A percentile compares a stretch with the other conserved stretches of the same genome.
These are phyloP conservation scores for Draba incana DNA, from an alignment of 345 rosid species.

Conservation along the genomic window DNA sequence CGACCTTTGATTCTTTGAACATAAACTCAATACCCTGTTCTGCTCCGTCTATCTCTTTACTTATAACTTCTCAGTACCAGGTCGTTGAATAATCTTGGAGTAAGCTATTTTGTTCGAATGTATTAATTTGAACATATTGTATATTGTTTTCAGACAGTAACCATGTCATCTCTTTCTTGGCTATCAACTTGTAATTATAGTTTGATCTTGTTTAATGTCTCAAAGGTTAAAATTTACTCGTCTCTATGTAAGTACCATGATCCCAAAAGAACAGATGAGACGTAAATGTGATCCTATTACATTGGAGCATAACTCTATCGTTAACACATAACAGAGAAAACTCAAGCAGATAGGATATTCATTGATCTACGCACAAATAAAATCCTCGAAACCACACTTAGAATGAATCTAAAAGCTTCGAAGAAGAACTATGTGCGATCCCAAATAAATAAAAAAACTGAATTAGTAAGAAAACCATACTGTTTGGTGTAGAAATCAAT, in stretches of 20 bases:
- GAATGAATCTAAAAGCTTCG: conserved; percentile 36
- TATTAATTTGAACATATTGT: too few relatives aligned
- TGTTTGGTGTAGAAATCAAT: background rate
- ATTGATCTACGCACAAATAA: conserved; percentile 39
- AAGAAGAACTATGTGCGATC: conserved; percentile 44
- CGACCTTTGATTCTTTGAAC: background rate
- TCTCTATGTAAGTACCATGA: too few relatives aligned
- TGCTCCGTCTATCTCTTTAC: background rate
- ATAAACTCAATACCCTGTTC: background rate
- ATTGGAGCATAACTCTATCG: conserved; percentile 44
- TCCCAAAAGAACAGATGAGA: too few relatives aligned
- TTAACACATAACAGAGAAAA: conserved; percentile 44
- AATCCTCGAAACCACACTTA: conserved; percentile 37
- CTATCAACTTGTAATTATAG: too few relatives aligned
- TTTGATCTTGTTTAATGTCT: too few relatives aligned
- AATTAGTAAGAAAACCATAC: background rate
- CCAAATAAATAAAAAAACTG: background rate
- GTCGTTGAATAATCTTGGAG: too few relatives aligned
- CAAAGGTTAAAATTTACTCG: too few relatives aligned
- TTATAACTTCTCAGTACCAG: background rate
- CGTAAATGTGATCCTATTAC: conserved; percentile 30
- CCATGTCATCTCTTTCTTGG: too few relatives aligned
- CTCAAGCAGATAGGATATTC: conserved; percentile 41
- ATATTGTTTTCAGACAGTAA: too few relatives aligned
- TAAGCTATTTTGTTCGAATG: too few relatives aligned